Evolutionary conservation across 2,329 filamentous ascomycete species (phyloP), one percentile per base, ranked within the genome.

Genomic region (Colletotrichum melonis): DNA sequence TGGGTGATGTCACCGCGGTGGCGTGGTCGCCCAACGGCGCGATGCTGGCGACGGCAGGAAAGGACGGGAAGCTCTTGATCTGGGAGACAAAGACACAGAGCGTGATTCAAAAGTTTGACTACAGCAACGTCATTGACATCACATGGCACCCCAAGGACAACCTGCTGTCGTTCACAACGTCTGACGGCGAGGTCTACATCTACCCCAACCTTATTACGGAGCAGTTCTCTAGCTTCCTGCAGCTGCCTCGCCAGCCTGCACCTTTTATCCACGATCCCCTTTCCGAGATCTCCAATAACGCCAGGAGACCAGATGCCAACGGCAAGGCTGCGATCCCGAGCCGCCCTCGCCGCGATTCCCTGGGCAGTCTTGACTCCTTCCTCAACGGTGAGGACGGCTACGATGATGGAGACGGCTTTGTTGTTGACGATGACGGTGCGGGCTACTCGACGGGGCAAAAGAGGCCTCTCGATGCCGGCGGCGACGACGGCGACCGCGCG

Each of bases 21-120:
- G 92, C 94, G 46, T 99, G 97, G 97, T 98, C 96, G 16, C 95
- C 95, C 1, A 99, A 99, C 79, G 97, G 97, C 52, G 94, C 95
- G 1, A 87, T 99, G 78, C 87, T 99, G 26, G 95, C 92, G 11
- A 91, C 91, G 22, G 91, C 92, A 19, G 91, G 86, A 75, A 91
- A 90, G 76, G 92, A 93, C 78, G 88, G 89, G 77, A 94, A 91
- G 79, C 84, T 97, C 4, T 81, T 93, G 30, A 86, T 99, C 3
- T 99, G 97, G 97, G 95, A 98, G 79, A 93, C 94, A 1, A 95
- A 93, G 81, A 94, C 94, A 1, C 96, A 98, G 82, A 94, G 90
- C 63, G 88, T 97, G 42, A 84, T 98, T 68, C 92, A 93, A 72
- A 92, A 91, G 75, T 90, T 94, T 77, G 93, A 96, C 69, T 95